A percentile compares a stretch with the other conserved stretches of the same genome.
These are phyloP conservation scores for Colletotrichum sp. DNA, from an alignment of 2,329 filamentous ascomycete species.

Conservation along the genomic window DNA sequence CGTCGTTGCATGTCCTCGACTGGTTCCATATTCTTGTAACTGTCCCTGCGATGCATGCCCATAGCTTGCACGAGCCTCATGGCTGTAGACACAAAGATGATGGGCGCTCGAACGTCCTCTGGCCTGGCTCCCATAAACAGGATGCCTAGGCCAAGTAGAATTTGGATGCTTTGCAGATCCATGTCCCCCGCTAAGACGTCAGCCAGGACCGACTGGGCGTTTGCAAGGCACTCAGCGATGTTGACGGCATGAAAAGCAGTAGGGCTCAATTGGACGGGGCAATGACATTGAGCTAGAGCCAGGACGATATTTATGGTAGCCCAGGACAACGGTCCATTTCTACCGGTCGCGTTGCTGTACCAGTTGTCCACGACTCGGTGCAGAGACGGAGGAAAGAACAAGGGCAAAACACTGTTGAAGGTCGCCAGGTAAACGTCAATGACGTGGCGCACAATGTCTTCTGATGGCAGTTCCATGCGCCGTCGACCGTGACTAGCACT, in stretches of 20 bases:
- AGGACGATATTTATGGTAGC: background rate
- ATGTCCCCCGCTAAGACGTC: too few relatives aligned
- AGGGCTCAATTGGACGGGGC: background rate
- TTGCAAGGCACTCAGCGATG: background rate
- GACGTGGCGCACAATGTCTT: background rate
- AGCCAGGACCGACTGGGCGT: background rate
- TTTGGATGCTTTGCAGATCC: background rate
- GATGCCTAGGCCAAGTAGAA: background rate
- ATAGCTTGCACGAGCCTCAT: background rate
- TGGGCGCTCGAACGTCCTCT: background rate
- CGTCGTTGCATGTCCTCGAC: background rate
- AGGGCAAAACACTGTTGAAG: background rate
- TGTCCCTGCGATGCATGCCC: background rate
- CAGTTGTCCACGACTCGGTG: background rate
- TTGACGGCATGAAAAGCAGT: background rate
- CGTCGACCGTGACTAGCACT: background rate
- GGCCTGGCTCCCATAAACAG: background rate
- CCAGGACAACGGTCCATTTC: background rate
- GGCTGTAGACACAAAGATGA: background rate
- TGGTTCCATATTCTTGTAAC: background rate
- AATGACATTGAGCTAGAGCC: background rate
- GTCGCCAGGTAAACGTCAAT: background rate
- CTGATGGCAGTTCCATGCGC: background rate
- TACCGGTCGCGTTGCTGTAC: background rate
- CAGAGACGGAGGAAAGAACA: background rate